Evolutionary conservation across 257 asterid genomes (phyloP).

Genomic region (Petrea volubilis): DNA sequence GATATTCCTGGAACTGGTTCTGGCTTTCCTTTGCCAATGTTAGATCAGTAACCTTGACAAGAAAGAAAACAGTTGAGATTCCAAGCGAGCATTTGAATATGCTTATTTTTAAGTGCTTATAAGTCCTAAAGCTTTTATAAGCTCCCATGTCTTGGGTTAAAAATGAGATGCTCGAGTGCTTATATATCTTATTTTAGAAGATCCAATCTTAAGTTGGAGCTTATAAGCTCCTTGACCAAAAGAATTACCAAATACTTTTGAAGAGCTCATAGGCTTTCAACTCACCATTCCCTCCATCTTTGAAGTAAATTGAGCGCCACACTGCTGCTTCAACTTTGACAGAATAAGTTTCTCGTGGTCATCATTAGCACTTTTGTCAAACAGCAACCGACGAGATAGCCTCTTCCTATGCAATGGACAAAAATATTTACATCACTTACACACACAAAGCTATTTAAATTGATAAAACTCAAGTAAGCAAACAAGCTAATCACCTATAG

Average conservation of each 20-base stretch:
- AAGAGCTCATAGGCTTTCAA: neutral
- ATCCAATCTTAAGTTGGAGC: too few species aligned
- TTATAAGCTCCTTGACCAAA: too few species aligned
- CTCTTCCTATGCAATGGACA: slow-evolving; percentile 41
- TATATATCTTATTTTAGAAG: too few species aligned
- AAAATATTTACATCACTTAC: neutral
- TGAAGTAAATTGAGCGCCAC: slow-evolving; percentile 59
- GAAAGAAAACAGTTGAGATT: neutral
- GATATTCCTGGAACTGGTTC: slow-evolving; percentile 42
- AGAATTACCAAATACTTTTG: too few species aligned
- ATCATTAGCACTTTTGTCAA: slow-evolving; percentile 48
- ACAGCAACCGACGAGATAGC: slow-evolving; percentile 56
- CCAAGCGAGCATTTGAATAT: too few species aligned
- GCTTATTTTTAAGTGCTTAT: neutral
- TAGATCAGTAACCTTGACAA: slow-evolving; percentile 54
- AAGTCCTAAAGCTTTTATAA: neutral
- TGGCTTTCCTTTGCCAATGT: slow-evolving; percentile 50
- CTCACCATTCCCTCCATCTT: slow-evolving; percentile 74
- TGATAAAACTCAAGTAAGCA: neutral
- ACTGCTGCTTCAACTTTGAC: slow-evolving; percentile 55
- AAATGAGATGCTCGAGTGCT: too few species aligned
- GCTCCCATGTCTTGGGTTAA: too few species aligned
- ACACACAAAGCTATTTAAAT: neutral
- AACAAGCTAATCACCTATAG: slow-evolving; percentile 33
- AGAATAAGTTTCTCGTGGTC: slow-evolving; percentile 53